Percentiles rank a stretch among this genome's conserved stretches.
Evolutionary conservation across 495 filamentous ascomycete genomes (phyloP).

Genomic region (Neurospora intermedia): DNA sequence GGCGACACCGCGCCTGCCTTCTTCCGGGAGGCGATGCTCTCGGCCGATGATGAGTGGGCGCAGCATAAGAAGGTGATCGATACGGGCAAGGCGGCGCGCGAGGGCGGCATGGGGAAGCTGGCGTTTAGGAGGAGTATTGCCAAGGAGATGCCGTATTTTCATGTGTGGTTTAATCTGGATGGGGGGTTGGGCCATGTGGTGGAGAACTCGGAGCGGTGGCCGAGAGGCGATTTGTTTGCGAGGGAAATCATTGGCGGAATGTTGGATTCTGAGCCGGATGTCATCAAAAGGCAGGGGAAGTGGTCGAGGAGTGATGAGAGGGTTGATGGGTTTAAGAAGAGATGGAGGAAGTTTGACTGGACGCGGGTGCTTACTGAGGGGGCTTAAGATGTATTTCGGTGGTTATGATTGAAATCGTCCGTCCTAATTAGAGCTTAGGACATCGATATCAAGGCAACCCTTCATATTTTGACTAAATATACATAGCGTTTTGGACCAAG

Average conservation of each 20-base stretch:
- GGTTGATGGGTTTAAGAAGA: slow-evolving; percentile 67
- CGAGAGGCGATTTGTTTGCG: slow-evolving; percentile 86
- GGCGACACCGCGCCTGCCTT: slow-evolving; percentile 89
- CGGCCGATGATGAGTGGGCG: slow-evolving; percentile 81
- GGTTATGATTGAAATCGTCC: background rate
- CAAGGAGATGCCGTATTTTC: slow-evolving; percentile 99
- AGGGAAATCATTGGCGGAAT: slow-evolving; percentile 89
- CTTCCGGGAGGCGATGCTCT: slow-evolving; percentile 88
- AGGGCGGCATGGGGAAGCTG: slow-evolving; percentile 61
- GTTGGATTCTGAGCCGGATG: slow-evolving; percentile 70
- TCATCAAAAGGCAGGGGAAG: slow-evolving; percentile 83
- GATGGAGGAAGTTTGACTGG: slow-evolving; percentile 95
- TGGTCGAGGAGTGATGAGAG: slow-evolving; percentile 71
- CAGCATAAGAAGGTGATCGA: slow-evolving; percentile 94
- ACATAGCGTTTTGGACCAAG: background rate
- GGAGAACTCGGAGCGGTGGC: slow-evolving; percentile 81
- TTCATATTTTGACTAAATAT: background rate
- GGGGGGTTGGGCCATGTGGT: slow-evolving; percentile 89
- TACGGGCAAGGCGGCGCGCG: slow-evolving; percentile 56
- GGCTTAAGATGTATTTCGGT: background rate
- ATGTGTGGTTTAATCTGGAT: slow-evolving; percentile 90
- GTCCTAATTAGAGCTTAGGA: background rate
- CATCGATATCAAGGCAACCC: background rate
- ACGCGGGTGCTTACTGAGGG: slow-evolving; percentile 59
- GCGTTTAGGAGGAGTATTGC: slow-evolving; percentile 76